Evolutionary conservation across 2,329 filamentous ascomycete species (phyloP).

Genomic region (Sarocladium oryzae): DNA sequence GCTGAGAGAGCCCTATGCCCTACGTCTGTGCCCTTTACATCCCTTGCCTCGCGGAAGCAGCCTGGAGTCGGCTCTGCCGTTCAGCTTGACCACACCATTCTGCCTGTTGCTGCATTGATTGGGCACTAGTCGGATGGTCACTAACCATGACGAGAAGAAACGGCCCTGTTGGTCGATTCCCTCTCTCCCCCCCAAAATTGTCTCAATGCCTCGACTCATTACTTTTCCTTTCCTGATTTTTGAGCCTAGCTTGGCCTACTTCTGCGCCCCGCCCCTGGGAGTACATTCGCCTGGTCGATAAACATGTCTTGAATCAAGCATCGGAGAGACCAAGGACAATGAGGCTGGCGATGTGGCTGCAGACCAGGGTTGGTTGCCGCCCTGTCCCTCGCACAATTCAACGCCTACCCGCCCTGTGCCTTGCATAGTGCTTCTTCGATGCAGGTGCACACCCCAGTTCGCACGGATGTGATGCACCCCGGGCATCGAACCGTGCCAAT

Average conservation of each 20-base stretch:
- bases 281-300: background rate
- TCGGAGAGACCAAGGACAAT: background rate
- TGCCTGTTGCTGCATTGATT: background rate
- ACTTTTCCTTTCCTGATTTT: slow-evolving; percentile 3
- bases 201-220: slow-evolving; percentile 1
- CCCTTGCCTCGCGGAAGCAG: background rate
- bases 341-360: slow-evolving; percentile 6
- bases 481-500: slow-evolving; percentile 4
- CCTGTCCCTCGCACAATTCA: background rate
- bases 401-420: slow-evolving; percentile 3
- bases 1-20: no score
- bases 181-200: background rate
- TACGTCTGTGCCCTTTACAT: background rate
- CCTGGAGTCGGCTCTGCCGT: background rate
- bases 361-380: background rate
- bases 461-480: slow-evolving; percentile 8
- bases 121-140: slow-evolving; percentile 1
- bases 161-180: background rate
- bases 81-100: background rate
- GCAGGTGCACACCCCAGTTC: slow-evolving; percentile 2
- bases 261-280: background rate
- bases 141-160: background rate
- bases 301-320: slow-evolving; percentile 2
- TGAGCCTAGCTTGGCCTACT: background rate
- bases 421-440: background rate